A percentile compares a stretch with the other conserved stretches of the same genome.
Conservation (phyloP, 2,329 filamentous ascomycete species). For the Fusarium tjaetaba region DNA sequence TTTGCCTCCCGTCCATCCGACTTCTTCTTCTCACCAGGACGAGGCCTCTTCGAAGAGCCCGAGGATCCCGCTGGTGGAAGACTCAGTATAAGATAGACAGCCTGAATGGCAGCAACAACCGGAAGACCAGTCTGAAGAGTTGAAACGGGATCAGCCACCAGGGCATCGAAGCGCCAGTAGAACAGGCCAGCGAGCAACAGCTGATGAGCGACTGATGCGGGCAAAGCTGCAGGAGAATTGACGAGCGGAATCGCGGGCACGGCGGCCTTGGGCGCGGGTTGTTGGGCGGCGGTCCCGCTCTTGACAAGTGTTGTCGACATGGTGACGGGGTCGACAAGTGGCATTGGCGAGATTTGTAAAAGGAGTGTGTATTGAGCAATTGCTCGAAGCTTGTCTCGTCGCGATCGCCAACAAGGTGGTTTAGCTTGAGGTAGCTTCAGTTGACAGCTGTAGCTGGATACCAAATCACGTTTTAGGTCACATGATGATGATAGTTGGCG, state of each 20-base stretch:
- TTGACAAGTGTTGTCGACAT: conserved; percentile 52
- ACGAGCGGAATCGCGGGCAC: conserved; percentile 53
- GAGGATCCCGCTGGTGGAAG: conserved; percentile 68
- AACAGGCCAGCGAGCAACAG: conserved; percentile 72
- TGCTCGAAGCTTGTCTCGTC: conserved; percentile 32
- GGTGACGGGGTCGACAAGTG: conserved; percentile 49
- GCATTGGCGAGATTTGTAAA: conserved; percentile 40
- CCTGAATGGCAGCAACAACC: conserved; percentile 71
- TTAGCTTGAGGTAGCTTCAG: conserved; percentile 7
- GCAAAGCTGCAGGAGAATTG: conserved; percentile 51
- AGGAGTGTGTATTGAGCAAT: conserved; percentile 29
- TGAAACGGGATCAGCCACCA: conserved; percentile 76
- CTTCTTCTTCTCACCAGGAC: conserved; percentile 66
- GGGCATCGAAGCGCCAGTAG: conserved; percentile 68
- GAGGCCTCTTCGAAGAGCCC: conserved; percentile 58
- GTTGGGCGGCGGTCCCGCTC: conserved; percentile 44
- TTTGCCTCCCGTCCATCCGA: conserved; percentile 55
- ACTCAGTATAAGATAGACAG: conserved; percentile 69
- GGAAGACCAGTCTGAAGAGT: conserved; percentile 71
- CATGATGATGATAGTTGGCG: conserved; percentile 12
- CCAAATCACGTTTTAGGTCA: conserved; percentile 34
- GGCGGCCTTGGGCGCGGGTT: conserved; percentile 40
- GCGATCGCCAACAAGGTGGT: conserved; percentile 27
- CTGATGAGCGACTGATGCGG: conserved; percentile 75
- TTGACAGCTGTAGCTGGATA: conserved; percentile 30